Evolutionary conservation across 352 stramenopile genomes (phyloP), one percentile per base, ranked within the genome.

Genomic region (Phytophthora melonis): DNA sequence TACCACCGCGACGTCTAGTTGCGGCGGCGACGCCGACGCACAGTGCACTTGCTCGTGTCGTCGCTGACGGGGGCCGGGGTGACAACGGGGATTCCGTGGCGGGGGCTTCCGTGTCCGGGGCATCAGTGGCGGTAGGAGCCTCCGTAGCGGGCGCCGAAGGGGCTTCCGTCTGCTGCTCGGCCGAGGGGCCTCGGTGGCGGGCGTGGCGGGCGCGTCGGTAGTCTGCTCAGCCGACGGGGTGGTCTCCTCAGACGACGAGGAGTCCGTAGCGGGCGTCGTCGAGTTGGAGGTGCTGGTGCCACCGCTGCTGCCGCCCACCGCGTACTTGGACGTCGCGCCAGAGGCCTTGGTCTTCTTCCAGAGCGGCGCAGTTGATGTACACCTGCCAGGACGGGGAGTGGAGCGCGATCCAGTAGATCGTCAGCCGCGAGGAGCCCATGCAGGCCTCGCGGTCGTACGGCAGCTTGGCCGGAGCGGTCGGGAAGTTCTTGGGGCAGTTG

Each of bases 401-500:
- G 65, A 81, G 39, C 41, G 74, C 74, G 25, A 81, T 66, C 74
- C 74, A 81, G 57, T 74, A 66, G 52, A 70, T 56, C 10, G 63
- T 66, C 13, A 79, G 53, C 54, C 53, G 62, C 49, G 66, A 74
- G 7, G 70, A 63, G 32, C 62, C 65, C 6, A 60, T 45, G 55
- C 66, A 79, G 25, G 71, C 66, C 18, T 63, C 45, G 59, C 47
- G 54, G 34, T 82, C 71, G 52, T 74, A 77, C 14, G 71, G 71
- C 49, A 82, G 34, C 47, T 75, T 64, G 50, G 71, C 62, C 8
- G 70, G 63, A 5, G 61, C 65, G 19, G 52, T 66, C 16, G 64
- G 70, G 67, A 70, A 74, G 43, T 78, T 75, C 4, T 43, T 41
- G 13, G 72, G 65, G 54, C 75, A 82, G 71, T 82, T 77, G 52